A percentile compares a stretch with the other conserved stretches of the same genome.
Conservation (phyloP, 768 basidiomycete species). For the Auricularia sp. region DNA sequence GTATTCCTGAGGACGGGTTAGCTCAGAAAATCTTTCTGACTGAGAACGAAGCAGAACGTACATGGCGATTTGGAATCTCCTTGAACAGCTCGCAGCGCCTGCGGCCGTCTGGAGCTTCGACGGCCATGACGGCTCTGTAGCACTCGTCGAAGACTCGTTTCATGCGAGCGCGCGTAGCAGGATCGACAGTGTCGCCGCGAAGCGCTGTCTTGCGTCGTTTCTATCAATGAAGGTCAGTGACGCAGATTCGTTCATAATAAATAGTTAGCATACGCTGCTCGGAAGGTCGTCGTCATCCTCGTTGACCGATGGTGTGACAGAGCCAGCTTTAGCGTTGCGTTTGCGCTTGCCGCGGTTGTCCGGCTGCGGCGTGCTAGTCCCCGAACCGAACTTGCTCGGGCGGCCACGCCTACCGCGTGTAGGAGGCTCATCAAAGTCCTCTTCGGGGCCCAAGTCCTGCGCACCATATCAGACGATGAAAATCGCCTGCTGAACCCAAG, state of each 20-base stretch:
- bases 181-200: conserved; percentile 12
- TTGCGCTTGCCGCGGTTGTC: conserved; percentile 52
- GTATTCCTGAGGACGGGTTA: conserved; percentile 48
- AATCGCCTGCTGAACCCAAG: not conserved
- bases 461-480: not conserved
- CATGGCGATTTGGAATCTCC: conserved; percentile 62
- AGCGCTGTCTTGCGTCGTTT: conserved; percentile 72
- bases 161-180: conserved; percentile 60
- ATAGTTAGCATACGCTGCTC: conserved; percentile 40
- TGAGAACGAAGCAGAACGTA: no score
- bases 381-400: conserved; percentile 5
- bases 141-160: conserved; percentile 75
- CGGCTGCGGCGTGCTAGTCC: conserved; percentile 2
- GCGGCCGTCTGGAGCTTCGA: conserved; percentile 63
- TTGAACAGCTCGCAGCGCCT: conserved; percentile 81
- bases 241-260: not conserved
- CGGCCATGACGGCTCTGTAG: conserved; percentile 59
- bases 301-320: conserved; percentile 61
- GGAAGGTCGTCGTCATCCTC: conserved; percentile 73
- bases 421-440: conserved; percentile 13
- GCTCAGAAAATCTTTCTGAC: no score
- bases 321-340: conserved; percentile 58
- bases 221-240: conserved; percentile 26
- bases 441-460: not conserved
- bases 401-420: not conserved